phyloP scores from a whole-genome alignment of 2,329 filamentous ascomycete genomes.

The Graphilbum ipis-grandicollis region DNA sequence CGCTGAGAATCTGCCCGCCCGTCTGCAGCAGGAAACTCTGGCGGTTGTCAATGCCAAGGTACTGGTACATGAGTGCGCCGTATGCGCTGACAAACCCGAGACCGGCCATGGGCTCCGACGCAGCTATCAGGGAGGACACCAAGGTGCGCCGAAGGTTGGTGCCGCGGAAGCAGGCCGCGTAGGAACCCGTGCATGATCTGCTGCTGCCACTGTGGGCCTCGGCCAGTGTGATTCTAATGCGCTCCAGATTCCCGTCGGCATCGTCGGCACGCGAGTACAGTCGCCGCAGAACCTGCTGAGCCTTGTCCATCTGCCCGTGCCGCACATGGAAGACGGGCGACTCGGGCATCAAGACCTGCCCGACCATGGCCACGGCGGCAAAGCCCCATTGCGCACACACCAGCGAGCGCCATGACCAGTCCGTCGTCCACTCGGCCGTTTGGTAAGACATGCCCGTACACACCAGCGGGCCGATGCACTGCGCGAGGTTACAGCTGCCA shows the following conservation, averaged over 20 bases:
- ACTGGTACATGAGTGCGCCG: constrained; percentile 3
- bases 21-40: constrained; percentile 14
- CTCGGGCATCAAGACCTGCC: constrained; percentile 20
- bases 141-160: constrained; percentile 20
- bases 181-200: constrained; percentile 12
- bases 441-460: constrained; percentile 11
- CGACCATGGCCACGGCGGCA: constrained; percentile 24
- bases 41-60: constrained; percentile 10
- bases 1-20: constrained; percentile 19
- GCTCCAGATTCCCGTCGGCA: neutral
- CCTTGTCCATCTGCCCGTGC: constrained; percentile 12
- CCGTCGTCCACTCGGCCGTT: constrained; percentile 12
- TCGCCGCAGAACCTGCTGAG: constrained; percentile 9
- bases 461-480: constrained; percentile 9
- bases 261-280: constrained; percentile 4
- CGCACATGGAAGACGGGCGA: constrained; percentile 4
- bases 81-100: constrained; percentile 3
- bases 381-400: constrained; percentile 33
- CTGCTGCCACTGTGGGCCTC: too few relatives aligned
- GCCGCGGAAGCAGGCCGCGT: constrained; percentile 17
- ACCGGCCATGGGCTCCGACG: constrained; percentile 2
- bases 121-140: constrained; percentile 32
- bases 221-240: constrained; percentile 41
- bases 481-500: constrained; percentile 4
- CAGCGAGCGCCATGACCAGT: constrained; percentile 31